A percentile compares a stretch with the other conserved stretches of the same genome.
Evolutionary conservation across 345 rosid genomes (phyloP).

Genomic region (Geranium brycei): DNA sequence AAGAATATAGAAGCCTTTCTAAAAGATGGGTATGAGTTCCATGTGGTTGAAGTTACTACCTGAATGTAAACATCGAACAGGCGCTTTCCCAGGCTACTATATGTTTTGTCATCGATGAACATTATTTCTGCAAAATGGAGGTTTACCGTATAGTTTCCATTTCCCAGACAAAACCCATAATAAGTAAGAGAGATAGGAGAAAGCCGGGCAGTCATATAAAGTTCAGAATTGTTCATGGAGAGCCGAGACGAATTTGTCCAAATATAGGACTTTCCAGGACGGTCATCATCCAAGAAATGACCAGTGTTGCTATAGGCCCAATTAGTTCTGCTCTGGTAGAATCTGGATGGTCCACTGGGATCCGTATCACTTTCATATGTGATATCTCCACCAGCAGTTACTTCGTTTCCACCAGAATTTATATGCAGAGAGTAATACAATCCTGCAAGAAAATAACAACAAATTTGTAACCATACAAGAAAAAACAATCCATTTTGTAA

Average conservation of each 20-base stretch:
- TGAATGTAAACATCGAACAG: constrained; percentile 55
- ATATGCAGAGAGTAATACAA: constrained; percentile 13
- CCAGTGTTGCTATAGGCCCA: constrained; percentile 60
- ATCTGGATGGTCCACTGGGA: constrained; percentile 16
- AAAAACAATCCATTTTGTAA: too few species aligned
- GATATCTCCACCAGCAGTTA: constrained; percentile 6
- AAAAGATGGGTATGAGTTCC: background rate
- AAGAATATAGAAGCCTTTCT: too few species aligned
- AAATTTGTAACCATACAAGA: background rate
- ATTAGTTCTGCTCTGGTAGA: constrained; percentile 4
- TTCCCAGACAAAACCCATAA: constrained; percentile 32
- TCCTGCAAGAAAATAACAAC: background rate
- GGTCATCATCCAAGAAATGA: constrained; percentile 24
- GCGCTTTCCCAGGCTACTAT: constrained; percentile 40
- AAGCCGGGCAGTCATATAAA: constrained; percentile 29
- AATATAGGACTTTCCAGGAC: constrained; percentile 5
- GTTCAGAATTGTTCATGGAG: constrained; percentile 11
- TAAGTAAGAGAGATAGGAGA: constrained; percentile 42
- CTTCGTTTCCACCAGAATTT: constrained; percentile 28
- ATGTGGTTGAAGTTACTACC: constrained; percentile 18
- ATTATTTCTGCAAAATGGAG: constrained; percentile 73
- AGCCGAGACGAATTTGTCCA: constrained; percentile 13
- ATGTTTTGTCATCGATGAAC: constrained; percentile 27
- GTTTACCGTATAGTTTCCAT: constrained; percentile 37
- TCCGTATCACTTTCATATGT: constrained; percentile 20